Base-by-base conservation (phyloP, 2,329 filamentous ascomycete genomes). In the Colletotrichum lindemuthianum region DNA sequence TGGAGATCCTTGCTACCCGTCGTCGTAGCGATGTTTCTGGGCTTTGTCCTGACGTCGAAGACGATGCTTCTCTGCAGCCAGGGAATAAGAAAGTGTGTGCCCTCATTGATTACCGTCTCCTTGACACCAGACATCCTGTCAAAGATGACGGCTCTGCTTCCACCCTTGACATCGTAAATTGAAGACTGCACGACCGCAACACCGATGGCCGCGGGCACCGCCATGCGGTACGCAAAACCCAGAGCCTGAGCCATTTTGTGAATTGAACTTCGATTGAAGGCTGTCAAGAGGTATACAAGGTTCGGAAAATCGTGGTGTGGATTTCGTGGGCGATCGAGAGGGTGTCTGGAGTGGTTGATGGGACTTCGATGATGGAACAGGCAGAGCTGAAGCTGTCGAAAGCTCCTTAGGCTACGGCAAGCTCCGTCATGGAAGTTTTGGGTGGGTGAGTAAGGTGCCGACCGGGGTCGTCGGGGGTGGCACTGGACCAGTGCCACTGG, bases 1-100 rank as follows among this genome's bases (percentile, higher is more conserved):
- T 99, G 96, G 85, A 99, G 81, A 82, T 99, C 96, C 88, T 99
- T 99, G 86, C 91, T 95, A 64, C 96, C 96, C 11, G 96, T 99
- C 32, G 96, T 99, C 34, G 96, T 99, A 70, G 92, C 92, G 77
- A 99, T 98, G 79, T 97, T 98, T 76, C 96, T 88, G 67, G 96
- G 96, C 86, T 97, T 96, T 63, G 96, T 99, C 69, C 96, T 90
- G 70, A 99, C 96, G 82, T 99, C 96, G 78, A 97, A 99, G 77
- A 97, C 85, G 81, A 99, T 93, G 72, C 91, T 92, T 80, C 89
- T 91, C 81, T 99, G 96, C 77, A 99, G 82, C 96, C 96, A 99
- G 8, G 96, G 96, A 41, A 99, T 80, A 59, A 99, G 83, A 79
- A 99, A 97, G 79, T 99, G 96, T 60, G 96, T 99, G 75, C 96